Evolutionary conservation across 1,139 yeast species (phyloP), one percentile per base, ranked within the genome.

Genomic region (Taphrina confusa): DNA sequence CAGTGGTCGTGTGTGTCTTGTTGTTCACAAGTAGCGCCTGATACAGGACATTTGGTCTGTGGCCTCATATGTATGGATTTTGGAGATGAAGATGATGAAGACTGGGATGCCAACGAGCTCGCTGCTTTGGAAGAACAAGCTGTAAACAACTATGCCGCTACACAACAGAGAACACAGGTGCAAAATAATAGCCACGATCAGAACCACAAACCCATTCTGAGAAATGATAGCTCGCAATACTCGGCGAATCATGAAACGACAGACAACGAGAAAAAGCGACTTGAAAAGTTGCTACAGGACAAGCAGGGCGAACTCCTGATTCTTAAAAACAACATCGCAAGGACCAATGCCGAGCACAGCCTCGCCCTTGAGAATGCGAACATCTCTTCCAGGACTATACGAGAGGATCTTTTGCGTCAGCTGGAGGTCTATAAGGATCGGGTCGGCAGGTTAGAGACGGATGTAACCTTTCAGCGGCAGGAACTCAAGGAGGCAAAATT

Each of bases 51-150:
- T n/a, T n/a, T n/a, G 16, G 8, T 4, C 25, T n/a, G 23, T 37
- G 25, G 42, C 37, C 52, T n/a, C 52, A 4, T 22, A 47, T 47
- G 52, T 14, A 47, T 47, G 52, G 58, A 44, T 14, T 42, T 25
- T 33, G 58, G 44, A 12, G 58, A 54, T 25, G 56, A 50, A 18
- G 42, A 36, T 39, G 58, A 54, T 11, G 58, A 54, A 25, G 52
- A 47, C 20, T 47, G 52, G 52, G 52, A 47, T 33, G 51, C 49
- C 51, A 46, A 42, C 11, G 44, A 30, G 44, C 58, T 54, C 27
- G 58, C 31, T n/a, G 44, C 49, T 11, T 20, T 44, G 23, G 58
- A 54, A 31, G 58, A 27, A 11, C 34, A 42, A 27, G 58, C 58
- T 11, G 23, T 54, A 30, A 31, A 42, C 20, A 36, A 36, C 12